phyloP scores from a whole-genome alignment of 2,329 filamentous ascomycete species.

The Fusarium staphyleae region DNA sequence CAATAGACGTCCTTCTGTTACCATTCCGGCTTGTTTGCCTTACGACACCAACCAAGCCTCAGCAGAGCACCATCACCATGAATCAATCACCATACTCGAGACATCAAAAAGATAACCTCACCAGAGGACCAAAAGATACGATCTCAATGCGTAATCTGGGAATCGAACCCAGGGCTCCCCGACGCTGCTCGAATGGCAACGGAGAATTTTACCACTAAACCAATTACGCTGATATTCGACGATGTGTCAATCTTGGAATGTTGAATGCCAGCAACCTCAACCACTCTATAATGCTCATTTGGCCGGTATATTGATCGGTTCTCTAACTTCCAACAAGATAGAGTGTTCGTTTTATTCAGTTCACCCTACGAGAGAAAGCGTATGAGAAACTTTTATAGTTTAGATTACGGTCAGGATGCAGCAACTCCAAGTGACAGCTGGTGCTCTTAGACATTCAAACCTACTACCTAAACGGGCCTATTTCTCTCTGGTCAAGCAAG shows the following conservation, averaged over 20 bases:
- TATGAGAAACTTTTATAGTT: too few relatives aligned
- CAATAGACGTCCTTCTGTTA: constrained; percentile 21
- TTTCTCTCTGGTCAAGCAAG: background rate
- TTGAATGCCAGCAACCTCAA: background rate
- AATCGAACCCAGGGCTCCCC: constrained; percentile 26
- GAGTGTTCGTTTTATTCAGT: too few relatives aligned
- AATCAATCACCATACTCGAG: background rate
- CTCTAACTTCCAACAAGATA: too few relatives aligned
- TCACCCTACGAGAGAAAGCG: too few relatives aligned
- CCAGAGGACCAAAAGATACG: background rate
- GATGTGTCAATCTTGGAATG: background rate
- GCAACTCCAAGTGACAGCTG: too few relatives aligned
- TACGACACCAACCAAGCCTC: background rate
- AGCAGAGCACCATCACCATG: background rate
- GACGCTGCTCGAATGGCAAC: constrained; percentile 22
- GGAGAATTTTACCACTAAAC: constrained; percentile 31
- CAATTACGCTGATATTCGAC: constrained; percentile 13
- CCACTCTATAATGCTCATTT: background rate
- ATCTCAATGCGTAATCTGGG: constrained; percentile 22
- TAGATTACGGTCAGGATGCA: too few relatives aligned
- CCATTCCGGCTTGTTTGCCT: constrained; percentile 10
- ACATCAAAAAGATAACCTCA: background rate
- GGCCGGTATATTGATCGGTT: too few relatives aligned
- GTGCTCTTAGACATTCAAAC: too few relatives aligned
- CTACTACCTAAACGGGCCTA: too few relatives aligned